Percentiles rank a stretch among this genome's conserved stretches.
Conservation (phyloP, 495 filamentous ascomycete species). For the Penicillium lividum region DNA sequence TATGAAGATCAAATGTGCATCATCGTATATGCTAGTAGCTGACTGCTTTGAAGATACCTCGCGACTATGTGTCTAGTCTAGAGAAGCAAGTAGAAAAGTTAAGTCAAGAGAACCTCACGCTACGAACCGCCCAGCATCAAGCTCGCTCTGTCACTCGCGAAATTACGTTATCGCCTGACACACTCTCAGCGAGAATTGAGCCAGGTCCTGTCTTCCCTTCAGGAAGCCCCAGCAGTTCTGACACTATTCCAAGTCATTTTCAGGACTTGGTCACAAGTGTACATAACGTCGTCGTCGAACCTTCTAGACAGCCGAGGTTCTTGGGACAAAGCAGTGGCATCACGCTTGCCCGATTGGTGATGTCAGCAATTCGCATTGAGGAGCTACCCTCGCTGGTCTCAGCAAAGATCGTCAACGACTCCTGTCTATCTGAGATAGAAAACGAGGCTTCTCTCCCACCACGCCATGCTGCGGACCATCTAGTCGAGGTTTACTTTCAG, state of each 20-base stretch:
- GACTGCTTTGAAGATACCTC: background rate
- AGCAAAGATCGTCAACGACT: background rate
- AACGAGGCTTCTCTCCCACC: constrained; percentile 8
- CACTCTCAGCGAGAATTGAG: no score
- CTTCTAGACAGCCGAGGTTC: constrained; percentile 7
- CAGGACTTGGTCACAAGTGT: constrained; percentile 11
- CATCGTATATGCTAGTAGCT: background rate
- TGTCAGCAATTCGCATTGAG: no score
- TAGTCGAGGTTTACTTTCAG: constrained; percentile 4
- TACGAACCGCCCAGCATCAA: no score
- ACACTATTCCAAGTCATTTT: constrained; percentile 1
- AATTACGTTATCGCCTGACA: no score
- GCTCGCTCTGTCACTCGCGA: no score
- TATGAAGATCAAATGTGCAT: no score
- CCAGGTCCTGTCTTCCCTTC: no score
- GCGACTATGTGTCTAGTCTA: no score
- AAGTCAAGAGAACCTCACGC: no score
- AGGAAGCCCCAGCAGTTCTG: background rate
- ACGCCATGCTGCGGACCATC: constrained; percentile 9
- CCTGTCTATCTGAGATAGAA: background rate
- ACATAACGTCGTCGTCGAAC: constrained; percentile 3
- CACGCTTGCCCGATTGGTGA: background rate
- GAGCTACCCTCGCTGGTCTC: no score
- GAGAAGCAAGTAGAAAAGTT: no score
- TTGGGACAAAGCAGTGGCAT: constrained; percentile 8